Evolutionary conservation across 2,329 filamentous ascomycete species (phyloP), one percentile per base, ranked within the genome.

Genomic region (Pseudopithomyces chartarum): DNA sequence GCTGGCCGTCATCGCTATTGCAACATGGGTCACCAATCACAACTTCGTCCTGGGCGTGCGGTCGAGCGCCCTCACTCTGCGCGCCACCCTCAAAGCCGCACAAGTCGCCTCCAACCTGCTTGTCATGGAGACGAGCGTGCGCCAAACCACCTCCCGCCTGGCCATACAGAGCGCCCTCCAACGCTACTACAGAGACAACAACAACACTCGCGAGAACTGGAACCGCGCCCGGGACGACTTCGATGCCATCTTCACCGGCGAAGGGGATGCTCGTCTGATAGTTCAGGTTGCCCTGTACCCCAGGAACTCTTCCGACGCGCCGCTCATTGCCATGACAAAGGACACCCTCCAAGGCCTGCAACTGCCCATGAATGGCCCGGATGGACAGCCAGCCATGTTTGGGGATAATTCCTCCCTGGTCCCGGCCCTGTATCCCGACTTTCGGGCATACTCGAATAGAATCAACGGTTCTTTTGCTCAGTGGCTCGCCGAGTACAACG

Each of bases 41-140:
- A 78, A 80, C 57, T 87, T 88, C 64, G 84, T 89, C 22, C 78
- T 87, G 32, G 73, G 73, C 48, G 81, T 88, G 54, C 80, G 82
- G 73, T 81, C 73, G 23, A 69, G 55, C 17, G 19, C 32, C 50
- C 85, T 97, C 46, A 80, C 87, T 23, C 82, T 97, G 59, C 91
- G 91, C 1, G 93, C 93, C 6, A 92, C 90, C 2, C 86, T 97
- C 70, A 97, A 97, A 75, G 89, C 92, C 19, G 87, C 90, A 29
- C 89, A 94, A 70, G 84, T 97, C 60, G 82, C 89, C 6, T 89
- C 91, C 51, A 90, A 92, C 71, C 84, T 97, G 54, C 82, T 91
- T 50, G 83, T 97, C 50, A 86, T 96, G 63, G 86, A 92, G 77
- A 90, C 90, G 32, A 89, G 87, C 57, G 90, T 88, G 69, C 81